phyloP scores from a whole-genome alignment of 805 yeast genomes.

The Pichia heedii region DNA sequence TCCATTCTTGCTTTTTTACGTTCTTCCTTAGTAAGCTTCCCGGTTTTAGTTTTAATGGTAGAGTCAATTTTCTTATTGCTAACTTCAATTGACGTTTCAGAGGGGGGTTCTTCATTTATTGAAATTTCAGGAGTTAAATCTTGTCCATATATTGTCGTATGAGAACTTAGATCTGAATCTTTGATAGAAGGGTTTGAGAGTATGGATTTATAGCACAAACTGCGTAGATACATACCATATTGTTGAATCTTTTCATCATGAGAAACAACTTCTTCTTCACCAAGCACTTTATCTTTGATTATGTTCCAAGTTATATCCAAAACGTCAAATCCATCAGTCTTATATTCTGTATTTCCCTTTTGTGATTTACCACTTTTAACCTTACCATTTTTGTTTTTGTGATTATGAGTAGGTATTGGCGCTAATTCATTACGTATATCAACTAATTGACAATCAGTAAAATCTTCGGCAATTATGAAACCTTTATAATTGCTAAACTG shows the following conservation, averaged over 20 bases:
- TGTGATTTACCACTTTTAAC: neutral
- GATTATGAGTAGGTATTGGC: neutral
- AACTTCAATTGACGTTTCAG: too few relatives aligned
- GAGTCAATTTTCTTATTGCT: neutral
- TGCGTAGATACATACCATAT: neutral
- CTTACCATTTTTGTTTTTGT: neutral
- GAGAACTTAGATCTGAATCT: slow-evolving; percentile 3
- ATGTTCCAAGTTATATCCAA: slow-evolving; percentile 5
- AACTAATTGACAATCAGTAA: neutral
- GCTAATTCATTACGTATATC: neutral
- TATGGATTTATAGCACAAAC: neutral
- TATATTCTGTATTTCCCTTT: neutral
- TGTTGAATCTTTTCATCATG: neutral
- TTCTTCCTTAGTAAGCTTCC: neutral
- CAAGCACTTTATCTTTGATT: too few relatives aligned
- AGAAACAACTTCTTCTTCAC: neutral
- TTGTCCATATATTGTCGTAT: slow-evolving; percentile 5
- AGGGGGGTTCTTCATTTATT: neutral
- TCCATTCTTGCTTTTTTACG: neutral
- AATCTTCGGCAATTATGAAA: neutral
- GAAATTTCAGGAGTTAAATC: too few relatives aligned
- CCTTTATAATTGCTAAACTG: slow-evolving; percentile 5
- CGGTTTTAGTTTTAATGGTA: neutral
- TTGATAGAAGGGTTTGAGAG: neutral
- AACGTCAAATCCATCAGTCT: slow-evolving; percentile 9